These are phyloP conservation scores for Schizophyllum amplum DNA, from an alignment of 1,284 basidiomycete species.

Conservation along the genomic window DNA sequence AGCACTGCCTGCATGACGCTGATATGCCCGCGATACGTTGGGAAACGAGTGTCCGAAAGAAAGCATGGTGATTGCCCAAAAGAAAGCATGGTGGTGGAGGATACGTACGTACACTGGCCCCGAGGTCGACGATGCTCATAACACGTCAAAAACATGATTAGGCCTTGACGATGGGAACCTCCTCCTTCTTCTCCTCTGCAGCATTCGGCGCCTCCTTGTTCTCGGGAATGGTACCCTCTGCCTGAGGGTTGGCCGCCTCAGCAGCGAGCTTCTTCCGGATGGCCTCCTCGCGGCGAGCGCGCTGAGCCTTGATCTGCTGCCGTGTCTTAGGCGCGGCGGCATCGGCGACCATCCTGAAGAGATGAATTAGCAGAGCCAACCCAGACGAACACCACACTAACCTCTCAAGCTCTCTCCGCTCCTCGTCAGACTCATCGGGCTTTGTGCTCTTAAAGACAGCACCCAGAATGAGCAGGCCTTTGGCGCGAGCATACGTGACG, in stretches of 20 bases:
- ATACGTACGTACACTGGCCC: background rate
- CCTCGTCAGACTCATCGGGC: conserved; percentile 86
- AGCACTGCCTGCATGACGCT: too few species aligned
- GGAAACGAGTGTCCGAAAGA: too few species aligned
- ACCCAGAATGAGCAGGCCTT: conserved; percentile 78
- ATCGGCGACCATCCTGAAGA: conserved; percentile 58
- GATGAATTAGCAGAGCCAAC: background rate
- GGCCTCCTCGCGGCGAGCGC: background rate
- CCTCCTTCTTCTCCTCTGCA: background rate
- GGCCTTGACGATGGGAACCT: background rate
- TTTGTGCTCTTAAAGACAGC: conserved; percentile 78
- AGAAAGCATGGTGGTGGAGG: too few species aligned
- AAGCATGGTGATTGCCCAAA: too few species aligned
- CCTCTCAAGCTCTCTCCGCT: conserved; percentile 88
- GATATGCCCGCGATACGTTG: too few species aligned
- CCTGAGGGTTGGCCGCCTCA: background rate
- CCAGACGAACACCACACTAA: conserved; percentile 20
- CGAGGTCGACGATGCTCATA: background rate
- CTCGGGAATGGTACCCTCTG: background rate
- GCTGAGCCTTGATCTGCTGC: conserved; percentile 19
- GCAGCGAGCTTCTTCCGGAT: background rate
- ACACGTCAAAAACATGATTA: too few species aligned
- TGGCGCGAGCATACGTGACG: conserved; percentile 73
- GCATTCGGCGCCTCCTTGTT: background rate
- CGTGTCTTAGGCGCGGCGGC: conserved; percentile 60